Percentiles rank a stretch among this genome's conserved stretches.
Conservation (phyloP, 2,329 filamentous ascomycete genomes). For the Botryotinia globosa region DNA sequence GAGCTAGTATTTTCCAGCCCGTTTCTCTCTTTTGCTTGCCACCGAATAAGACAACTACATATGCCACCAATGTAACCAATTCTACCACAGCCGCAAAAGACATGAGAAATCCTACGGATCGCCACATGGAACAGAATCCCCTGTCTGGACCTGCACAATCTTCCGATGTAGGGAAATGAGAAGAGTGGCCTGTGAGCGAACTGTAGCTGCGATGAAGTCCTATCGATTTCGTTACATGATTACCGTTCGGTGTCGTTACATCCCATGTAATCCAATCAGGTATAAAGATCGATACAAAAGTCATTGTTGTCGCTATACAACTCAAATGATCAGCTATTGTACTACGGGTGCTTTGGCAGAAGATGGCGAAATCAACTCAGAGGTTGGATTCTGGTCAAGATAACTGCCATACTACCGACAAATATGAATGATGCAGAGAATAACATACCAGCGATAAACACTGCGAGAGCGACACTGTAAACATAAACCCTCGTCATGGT, state of each 20-base stretch:
- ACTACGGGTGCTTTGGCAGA: background rate
- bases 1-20: conserved; percentile 75
- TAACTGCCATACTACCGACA: background rate
- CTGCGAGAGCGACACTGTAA: conserved; percentile 43
- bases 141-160: conserved; percentile 58
- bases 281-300: conserved; percentile 64
- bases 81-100: conserved; percentile 80
- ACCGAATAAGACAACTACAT: conserved; percentile 71
- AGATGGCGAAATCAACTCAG: background rate
- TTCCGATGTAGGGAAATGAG: conserved; percentile 62
- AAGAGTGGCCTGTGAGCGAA: conserved; percentile 55
- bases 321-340: conserved; percentile 10
- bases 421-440: background rate
- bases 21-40: conserved; percentile 76
- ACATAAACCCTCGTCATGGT: conserved; percentile 46
- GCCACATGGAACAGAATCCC: conserved; percentile 92
- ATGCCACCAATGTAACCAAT: conserved; percentile 75
- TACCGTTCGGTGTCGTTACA: conserved; percentile 47
- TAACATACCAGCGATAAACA: conserved; percentile 45
- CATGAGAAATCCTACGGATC: conserved; percentile 74
- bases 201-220: conserved; percentile 83
- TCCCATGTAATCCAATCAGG: conserved; percentile 70
- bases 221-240: conserved; percentile 61
- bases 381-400: background rate
- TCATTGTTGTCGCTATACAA: conserved; percentile 69